phyloP scores from a whole-genome alignment of 495 filamentous ascomycete genomes.

The Lasiosphaeria ovina region DNA sequence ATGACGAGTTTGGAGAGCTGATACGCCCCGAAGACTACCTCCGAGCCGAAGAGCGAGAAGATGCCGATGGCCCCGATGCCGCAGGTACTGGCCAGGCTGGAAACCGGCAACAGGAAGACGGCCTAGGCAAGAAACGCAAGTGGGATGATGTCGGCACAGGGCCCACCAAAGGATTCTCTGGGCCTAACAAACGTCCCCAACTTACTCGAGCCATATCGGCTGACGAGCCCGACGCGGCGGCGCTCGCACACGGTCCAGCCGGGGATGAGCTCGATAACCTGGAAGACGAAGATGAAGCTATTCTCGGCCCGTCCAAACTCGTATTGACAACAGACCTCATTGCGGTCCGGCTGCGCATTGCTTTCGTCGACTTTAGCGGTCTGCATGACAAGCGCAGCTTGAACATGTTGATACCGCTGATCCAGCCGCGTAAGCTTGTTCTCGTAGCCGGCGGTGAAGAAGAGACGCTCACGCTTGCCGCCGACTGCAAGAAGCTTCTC shows the following conservation, averaged over 20 bases:
- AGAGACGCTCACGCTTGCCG: constrained; percentile 74
- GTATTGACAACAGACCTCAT: constrained; percentile 59
- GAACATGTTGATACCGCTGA: constrained; percentile 91
- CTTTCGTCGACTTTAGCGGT: constrained; percentile 87
- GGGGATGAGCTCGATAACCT: constrained; percentile 53
- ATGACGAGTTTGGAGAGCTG: constrained; percentile 89
- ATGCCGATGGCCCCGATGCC: constrained; percentile 63
- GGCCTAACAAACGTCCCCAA: constrained; percentile 41
- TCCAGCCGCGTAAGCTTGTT: constrained; percentile 90
- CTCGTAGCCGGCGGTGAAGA: constrained; percentile 74
- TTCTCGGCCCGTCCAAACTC: constrained; percentile 73
- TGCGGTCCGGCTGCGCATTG: constrained; percentile 67
- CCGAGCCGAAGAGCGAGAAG: constrained; percentile 88
- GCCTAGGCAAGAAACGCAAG: constrained; percentile 87
- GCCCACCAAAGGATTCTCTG: constrained; percentile 40
- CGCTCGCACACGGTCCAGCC: constrained; percentile 37
- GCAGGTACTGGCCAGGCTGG: constrained; percentile 34
- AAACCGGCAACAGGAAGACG: constrained; percentile 51
- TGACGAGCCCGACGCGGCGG: constrained; percentile 42
- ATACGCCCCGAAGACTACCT: constrained; percentile 92
- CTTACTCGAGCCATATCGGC: constrained; percentile 30
- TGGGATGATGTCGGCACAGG: constrained; percentile 70
- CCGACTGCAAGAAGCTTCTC: constrained; percentile 76
- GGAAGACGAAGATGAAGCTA: constrained; percentile 55
- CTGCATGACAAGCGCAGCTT: constrained; percentile 90